Evolutionary conservation across 495 filamentous ascomycete species (phyloP).

Genomic region (Xylaria flabelliformis): DNA sequence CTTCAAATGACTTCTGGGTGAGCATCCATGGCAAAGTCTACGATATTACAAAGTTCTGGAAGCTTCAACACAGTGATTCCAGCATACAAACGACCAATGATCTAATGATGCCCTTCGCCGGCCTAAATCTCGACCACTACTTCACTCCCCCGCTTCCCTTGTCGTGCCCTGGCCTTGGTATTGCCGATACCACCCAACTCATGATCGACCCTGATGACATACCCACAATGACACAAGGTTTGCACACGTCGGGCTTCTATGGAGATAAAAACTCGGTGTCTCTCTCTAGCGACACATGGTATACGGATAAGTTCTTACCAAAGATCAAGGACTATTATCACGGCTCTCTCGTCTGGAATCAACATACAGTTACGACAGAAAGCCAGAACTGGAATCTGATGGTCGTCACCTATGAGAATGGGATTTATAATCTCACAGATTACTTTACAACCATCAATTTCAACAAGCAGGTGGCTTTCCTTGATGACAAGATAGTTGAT

Average conservation of each 20-base stretch:
- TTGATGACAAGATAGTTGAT: conserved; percentile 67
- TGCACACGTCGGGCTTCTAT: conserved; percentile 72
- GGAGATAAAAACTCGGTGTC: conserved; percentile 59
- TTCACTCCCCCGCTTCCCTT: conserved; percentile 80
- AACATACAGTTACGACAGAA: conserved; percentile 59
- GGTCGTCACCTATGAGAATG: conserved; percentile 79
- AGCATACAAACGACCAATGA: conserved; percentile 62
- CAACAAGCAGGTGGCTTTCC: conserved; percentile 57
- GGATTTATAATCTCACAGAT: conserved; percentile 87
- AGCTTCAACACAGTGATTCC: conserved; percentile 77
- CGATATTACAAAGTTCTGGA: conserved; percentile 89
- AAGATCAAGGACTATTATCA: conserved; percentile 86
- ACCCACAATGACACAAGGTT: conserved; percentile 52
- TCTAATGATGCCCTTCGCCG: conserved; percentile 77
- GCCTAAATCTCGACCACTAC: conserved; percentile 80
- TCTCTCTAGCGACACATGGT: conserved; percentile 75
- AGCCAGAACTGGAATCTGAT: conserved; percentile 71
- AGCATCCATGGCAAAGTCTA: conserved; percentile 89
- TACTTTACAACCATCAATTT: conserved; percentile 80
- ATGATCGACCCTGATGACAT: conserved; percentile 64
- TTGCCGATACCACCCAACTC: conserved; percentile 49
- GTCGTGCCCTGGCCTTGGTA: conserved; percentile 73
- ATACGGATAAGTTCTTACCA: conserved; percentile 72
- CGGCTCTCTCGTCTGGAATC: conserved; percentile 77
- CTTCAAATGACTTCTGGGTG: conserved; percentile 81